phyloP scores from a whole-genome alignment of 2,329 filamentous ascomycete species.

The Verticillium tricorpus region DNA sequence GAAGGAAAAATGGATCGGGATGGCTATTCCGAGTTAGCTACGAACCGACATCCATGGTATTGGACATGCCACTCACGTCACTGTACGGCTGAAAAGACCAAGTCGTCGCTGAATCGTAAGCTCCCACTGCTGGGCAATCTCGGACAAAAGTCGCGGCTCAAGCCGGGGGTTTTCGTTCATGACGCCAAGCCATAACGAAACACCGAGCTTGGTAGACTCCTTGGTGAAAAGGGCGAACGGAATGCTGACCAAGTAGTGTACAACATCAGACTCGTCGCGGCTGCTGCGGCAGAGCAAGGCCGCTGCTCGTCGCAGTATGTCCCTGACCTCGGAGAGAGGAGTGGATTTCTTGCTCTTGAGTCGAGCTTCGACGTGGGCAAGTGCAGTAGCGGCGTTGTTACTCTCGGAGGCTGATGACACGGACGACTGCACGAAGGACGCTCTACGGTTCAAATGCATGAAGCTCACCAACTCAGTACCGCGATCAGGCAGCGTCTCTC shows the following conservation, averaged over 20 bases:
- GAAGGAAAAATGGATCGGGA: slow-evolving; percentile 83
- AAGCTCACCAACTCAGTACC: slow-evolving; percentile 61
- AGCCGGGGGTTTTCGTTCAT: slow-evolving; percentile 93
- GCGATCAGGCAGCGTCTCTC: slow-evolving; percentile 68
- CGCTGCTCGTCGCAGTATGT: slow-evolving; percentile 79
- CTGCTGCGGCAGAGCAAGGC: slow-evolving; percentile 77
- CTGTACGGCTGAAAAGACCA: slow-evolving; percentile 73
- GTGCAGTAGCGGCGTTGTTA: slow-evolving; percentile 56
- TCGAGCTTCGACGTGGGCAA: slow-evolving; percentile 69
- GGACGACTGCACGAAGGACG: slow-evolving; percentile 47
- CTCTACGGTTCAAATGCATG: slow-evolving; percentile 49
- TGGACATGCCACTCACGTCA: slow-evolving; percentile 45
- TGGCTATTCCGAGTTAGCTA: slow-evolving; percentile 39
- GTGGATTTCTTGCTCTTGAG: slow-evolving; percentile 66
- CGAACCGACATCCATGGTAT: background rate
- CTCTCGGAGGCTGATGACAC: slow-evolving; percentile 49
- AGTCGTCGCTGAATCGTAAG: slow-evolving; percentile 69
- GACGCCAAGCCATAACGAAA: slow-evolving; percentile 93
- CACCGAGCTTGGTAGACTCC: slow-evolving; percentile 89
- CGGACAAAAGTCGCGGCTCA: slow-evolving; percentile 78
- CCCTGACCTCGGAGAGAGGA: slow-evolving; percentile 69
- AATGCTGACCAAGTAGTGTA: slow-evolving; percentile 84
- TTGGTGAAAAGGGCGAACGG: slow-evolving; percentile 93
- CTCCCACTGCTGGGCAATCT: slow-evolving; percentile 91
- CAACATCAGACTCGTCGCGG: slow-evolving; percentile 71